A percentile compares a stretch with the other conserved stretches of the same genome.
Evolutionary conservation across 768 basidiomycete genomes (phyloP).

Genomic region (Pisolithus albus): DNA sequence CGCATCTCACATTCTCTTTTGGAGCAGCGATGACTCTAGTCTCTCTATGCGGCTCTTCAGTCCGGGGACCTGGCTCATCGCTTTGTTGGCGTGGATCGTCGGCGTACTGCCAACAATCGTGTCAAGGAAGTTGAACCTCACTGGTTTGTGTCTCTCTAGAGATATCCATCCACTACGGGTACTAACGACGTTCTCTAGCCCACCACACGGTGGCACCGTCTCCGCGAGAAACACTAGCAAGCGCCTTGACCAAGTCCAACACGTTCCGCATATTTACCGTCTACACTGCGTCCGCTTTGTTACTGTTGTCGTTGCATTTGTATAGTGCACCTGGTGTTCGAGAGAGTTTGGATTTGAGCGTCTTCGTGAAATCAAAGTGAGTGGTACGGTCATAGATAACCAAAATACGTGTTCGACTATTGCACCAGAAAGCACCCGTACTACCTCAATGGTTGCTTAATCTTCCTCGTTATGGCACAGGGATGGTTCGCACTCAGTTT

Average conservation of each 20-base stretch:
- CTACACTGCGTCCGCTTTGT: conserved; percentile 43
- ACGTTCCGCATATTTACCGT: conserved; percentile 39
- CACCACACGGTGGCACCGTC: conserved; percentile 44
- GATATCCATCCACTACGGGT: neutral
- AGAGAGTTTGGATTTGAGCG: conserved; percentile 37
- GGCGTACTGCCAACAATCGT: conserved; percentile 53
- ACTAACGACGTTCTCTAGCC: conserved; percentile 25
- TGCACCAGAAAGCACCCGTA: conserved; percentile 60
- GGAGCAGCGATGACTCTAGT: conserved; percentile 10
- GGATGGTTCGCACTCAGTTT: conserved; percentile 39
- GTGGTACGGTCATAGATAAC: conserved; percentile 8
- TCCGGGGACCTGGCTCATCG: conserved; percentile 38
- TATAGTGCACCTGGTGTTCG: conserved; percentile 21
- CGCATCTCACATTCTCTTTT: conserved; percentile 31
- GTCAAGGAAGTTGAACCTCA: conserved; percentile 51
- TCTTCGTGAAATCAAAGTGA: conserved; percentile 67
- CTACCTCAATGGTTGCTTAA: conserved; percentile 61
- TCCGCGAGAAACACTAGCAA: conserved; percentile 41
- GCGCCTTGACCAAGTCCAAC: conserved; percentile 40
- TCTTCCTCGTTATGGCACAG: conserved; percentile 56
- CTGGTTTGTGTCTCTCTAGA: conserved; percentile 36
- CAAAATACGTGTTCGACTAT: neutral
- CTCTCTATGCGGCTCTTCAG: conserved; percentile 33
- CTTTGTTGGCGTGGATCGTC: conserved; percentile 41
- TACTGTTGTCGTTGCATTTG: conserved; percentile 40